Conservation (phyloP, 208 protist species). For the Acanthamoeba healyi region DNA sequence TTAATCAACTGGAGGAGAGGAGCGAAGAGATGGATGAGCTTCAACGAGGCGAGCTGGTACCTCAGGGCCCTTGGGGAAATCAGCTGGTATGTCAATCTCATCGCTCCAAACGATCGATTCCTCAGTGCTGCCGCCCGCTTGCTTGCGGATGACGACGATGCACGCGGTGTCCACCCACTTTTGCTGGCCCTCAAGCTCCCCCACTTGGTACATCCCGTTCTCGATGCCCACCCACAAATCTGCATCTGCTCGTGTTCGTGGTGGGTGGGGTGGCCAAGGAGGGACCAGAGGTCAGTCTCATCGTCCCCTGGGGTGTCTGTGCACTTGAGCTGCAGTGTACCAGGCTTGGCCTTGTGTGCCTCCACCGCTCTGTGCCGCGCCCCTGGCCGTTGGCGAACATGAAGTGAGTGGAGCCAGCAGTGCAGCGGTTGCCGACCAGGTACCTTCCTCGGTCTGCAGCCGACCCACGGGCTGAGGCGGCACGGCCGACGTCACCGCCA, state of each 20-base stretch:
- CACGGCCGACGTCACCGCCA: too few species aligned
- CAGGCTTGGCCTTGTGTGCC: slow-evolving; percentile 13
- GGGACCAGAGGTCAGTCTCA: neutral
- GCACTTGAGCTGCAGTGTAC: neutral
- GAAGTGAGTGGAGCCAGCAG: too few species aligned
- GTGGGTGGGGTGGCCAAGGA: neutral
- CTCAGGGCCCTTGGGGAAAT: slow-evolving; percentile 6
- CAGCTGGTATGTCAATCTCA: slow-evolving; percentile 20
- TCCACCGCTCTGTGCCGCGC: slow-evolving; percentile 5
- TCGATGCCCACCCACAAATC: slow-evolving; percentile 28
- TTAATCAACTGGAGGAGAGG: too few species aligned
- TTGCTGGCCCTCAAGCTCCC: neutral
- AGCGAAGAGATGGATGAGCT: neutral
- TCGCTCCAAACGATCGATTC: neutral
- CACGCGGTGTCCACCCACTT: slow-evolving; percentile 21
- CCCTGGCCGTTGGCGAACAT: neutral
- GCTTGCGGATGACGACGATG: neutral
- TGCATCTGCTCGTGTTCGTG: too few species aligned
- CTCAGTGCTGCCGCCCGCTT: neutral
- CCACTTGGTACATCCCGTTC: slow-evolving; percentile 33
- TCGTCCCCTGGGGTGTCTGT: neutral
- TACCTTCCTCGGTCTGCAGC: too few species aligned
- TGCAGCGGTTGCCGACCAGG: too few species aligned
- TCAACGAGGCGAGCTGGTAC: neutral
- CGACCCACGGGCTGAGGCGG: neutral